These are phyloP conservation scores for Spathaspora sp. DNA, from an alignment of 805 yeast species.

Conservation along the genomic window DNA sequence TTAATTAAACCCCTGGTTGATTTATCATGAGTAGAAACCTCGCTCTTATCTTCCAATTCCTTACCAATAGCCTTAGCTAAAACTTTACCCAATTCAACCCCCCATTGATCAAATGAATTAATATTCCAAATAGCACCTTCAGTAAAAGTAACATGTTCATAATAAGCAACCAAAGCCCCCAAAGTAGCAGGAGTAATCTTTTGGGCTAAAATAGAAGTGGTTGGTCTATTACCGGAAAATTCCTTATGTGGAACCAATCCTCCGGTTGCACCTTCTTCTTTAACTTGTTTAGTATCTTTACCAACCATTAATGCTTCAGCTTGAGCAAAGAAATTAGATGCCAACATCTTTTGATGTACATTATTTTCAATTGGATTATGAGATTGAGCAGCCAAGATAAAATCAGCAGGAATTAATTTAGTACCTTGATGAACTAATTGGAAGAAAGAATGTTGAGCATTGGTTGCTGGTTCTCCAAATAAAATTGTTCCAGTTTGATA, in stretches of 20 bases:
- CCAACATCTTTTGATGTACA: conserved; percentile 95
- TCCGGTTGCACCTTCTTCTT: conserved; percentile 85
- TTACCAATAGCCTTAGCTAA: conserved; percentile 93
- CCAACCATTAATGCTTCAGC: conserved; percentile 98
- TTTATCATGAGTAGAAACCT: conserved; percentile 73
- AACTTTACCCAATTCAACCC: conserved; percentile 98
- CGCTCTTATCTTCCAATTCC: conserved; percentile 66
- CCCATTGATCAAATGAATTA: conserved; percentile 99
- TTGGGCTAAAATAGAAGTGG: conserved; percentile 94
- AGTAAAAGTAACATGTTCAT: conserved; percentile 94
- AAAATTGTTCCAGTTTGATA: conserved; percentile 95
- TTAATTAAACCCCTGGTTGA: conserved; percentile 92
- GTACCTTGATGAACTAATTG: conserved; percentile 99
- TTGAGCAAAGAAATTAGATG: conserved; percentile 98
- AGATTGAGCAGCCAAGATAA: conserved; percentile 93
- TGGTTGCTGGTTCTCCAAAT: conserved; percentile 98
- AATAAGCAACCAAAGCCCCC: conserved; percentile 96
- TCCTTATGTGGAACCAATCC: conserved; percentile 91
- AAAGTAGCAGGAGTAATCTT: conserved; percentile 94
- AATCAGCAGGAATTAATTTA: conserved; percentile 94
- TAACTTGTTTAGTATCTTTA: conserved; percentile 77
- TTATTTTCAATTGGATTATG: conserved; percentile 95
- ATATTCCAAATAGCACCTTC: conserved; percentile 99
- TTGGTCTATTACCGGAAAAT: conserved; percentile 98
- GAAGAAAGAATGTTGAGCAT: conserved; percentile 99